These are phyloP conservation scores for Teratosphaeria gauchensis DNA, from an alignment of 2,329 filamentous ascomycete genomes.

Conservation along the genomic window DNA sequence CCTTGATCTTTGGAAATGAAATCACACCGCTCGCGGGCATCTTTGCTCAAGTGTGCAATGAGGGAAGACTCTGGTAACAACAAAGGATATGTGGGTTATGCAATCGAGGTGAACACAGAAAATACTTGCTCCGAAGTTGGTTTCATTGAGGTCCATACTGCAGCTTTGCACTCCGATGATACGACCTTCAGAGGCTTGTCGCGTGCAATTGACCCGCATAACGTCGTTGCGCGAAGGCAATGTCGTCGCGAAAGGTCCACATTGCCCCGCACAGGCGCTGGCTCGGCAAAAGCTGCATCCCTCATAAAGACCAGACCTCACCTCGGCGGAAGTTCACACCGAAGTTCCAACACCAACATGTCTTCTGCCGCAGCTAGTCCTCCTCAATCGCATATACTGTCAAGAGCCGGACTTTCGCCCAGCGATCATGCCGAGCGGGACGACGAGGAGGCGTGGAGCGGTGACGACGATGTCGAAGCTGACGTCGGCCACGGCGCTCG, in stretches of 20 bases:
- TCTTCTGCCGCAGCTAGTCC: constrained; percentile 1
- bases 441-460: constrained; percentile 30
- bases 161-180: neutral
- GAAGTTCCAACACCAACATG: constrained; percentile 1
- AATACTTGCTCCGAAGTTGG: neutral
- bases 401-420: constrained; percentile 13
- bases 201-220: neutral
- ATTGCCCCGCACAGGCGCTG: neutral
- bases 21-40: constrained; percentile 32
- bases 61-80: neutral
- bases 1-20: constrained; percentile 65
- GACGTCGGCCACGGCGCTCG: constrained; percentile 26
- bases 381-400: constrained; percentile 3
- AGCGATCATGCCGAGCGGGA: constrained; percentile 13
- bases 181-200: neutral
- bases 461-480: constrained; percentile 27
- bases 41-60: constrained; percentile 2
- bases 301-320: neutral
- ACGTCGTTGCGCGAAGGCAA: neutral
- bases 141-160: neutral
- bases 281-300: neutral
- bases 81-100: too few relatives aligned
- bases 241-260: neutral
- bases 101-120: neutral
- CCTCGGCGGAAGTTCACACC: neutral